phyloP scores from a whole-genome alignment of 345 rosid species.

The rapeseed (Brassica napus) region DNA sequence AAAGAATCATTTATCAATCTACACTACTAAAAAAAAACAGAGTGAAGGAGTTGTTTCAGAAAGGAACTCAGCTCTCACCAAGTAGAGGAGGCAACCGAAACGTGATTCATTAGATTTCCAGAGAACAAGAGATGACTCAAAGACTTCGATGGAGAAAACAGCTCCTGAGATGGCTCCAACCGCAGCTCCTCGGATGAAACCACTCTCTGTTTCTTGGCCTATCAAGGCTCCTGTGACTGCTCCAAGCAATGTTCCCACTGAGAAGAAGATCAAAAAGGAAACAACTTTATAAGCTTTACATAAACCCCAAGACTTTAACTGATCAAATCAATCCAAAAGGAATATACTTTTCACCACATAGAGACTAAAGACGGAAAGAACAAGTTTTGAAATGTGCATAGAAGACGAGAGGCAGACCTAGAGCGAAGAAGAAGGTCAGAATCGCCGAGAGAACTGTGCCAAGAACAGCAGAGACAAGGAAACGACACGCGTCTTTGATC shows the following conservation, averaged over 20 bases:
- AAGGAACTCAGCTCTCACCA: slow-evolving; percentile 65
- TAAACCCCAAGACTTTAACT: no score
- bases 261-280: slow-evolving; percentile 19
- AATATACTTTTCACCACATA: neutral
- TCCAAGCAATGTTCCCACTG: slow-evolving; percentile 97
- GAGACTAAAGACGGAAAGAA: neutral
- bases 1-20: slow-evolving; percentile 7
- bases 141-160: slow-evolving; percentile 97
- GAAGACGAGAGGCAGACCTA: slow-evolving; percentile 52
- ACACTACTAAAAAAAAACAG: neutral
- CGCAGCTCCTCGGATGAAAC: slow-evolving; percentile 94
- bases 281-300: no score
- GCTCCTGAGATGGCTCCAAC: slow-evolving; percentile 99
- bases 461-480: slow-evolving; percentile 69
- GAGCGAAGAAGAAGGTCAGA: slow-evolving; percentile 93
- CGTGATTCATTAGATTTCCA: slow-evolving; percentile 97
- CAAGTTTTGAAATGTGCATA: neutral
- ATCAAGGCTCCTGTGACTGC: slow-evolving; percentile 98
- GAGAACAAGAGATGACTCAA: slow-evolving; percentile 91
- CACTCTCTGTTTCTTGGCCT: slow-evolving; percentile 99
- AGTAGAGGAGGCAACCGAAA: slow-evolving; percentile 82
- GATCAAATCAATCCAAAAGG: neutral
- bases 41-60: neutral
- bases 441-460: slow-evolving; percentile 92
- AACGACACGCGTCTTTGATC: slow-evolving; percentile 58